phyloP scores from a whole-genome alignment of 2,329 filamentous ascomycete species.

The Aspergillus hortae region DNA sequence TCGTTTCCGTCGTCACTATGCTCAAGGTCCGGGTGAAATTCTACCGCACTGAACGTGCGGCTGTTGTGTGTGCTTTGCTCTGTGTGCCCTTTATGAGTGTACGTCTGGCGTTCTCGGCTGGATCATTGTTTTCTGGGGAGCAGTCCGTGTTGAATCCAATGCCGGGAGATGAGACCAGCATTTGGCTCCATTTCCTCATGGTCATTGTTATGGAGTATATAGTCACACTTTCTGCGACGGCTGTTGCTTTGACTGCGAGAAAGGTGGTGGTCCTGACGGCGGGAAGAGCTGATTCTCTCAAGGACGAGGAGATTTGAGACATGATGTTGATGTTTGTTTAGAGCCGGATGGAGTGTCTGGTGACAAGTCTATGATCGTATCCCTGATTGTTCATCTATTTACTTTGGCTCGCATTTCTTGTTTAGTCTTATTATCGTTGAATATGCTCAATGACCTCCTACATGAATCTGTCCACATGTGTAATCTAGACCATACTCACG shows the following conservation, averaged over 20 bases:
- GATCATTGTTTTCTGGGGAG: slow-evolving; percentile 12
- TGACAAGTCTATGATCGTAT: too few species aligned
- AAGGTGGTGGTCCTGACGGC: slow-evolving; percentile 11
- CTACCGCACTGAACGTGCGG: slow-evolving; percentile 12
- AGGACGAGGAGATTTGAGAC: slow-evolving; percentile 9
- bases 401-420: background rate
- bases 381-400: background rate
- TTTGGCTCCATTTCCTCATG: slow-evolving; percentile 16
- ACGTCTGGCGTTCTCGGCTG: slow-evolving; percentile 12
- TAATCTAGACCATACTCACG: background rate
- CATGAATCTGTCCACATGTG: background rate
- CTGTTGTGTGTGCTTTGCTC: slow-evolving; percentile 10
- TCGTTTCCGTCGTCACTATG: slow-evolving; percentile 9
- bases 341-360: background rate
- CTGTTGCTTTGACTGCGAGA: slow-evolving; percentile 12
- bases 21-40: slow-evolving; percentile 10
- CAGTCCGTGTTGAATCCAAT: slow-evolving; percentile 10
- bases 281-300: slow-evolving; percentile 3
- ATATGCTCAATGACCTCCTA: background rate
- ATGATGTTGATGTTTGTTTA: background rate
- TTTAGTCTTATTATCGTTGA: background rate
- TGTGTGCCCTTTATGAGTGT: slow-evolving; percentile 14
- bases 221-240: slow-evolving; percentile 8
- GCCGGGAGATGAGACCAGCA: slow-evolving; percentile 6
- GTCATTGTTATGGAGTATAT: slow-evolving; percentile 17